Evolutionary conservation across 805 yeast species (phyloP), one percentile per base, ranked within the genome.

Genomic region (Ogataea methanolica): DNA sequence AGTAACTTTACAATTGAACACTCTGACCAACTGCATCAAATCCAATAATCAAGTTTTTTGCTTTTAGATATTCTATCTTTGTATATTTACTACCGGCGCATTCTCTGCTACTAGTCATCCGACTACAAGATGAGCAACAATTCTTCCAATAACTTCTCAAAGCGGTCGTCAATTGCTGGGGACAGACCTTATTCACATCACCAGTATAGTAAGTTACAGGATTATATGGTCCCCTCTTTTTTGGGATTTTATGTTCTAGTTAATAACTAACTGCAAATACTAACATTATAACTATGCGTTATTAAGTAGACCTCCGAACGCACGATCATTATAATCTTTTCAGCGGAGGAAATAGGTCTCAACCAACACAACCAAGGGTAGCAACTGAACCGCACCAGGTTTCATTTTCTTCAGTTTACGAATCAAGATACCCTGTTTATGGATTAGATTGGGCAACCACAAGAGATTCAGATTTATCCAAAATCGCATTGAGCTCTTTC

Each of bases 401-500:
- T 19, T 35, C 55, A 33, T 36, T 35, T 68, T 35, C 68, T 66
- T 78, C 80, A 1, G 67, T 67, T 48, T 78, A 69, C 51, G 79
- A 75, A 45, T 62, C 78, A 0, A 68, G 72, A 43, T 74, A 72
- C 65, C 83, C 83, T 1, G 59, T 81, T 12, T 78, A 70, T 49
- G 70, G 74, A 6, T 63, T 73, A 33, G 84, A 78, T 51, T 81
- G 87, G 87, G 56, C 77, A 5, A 51, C 53, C 22, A 53, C 68
- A n/a, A 23, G 39, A 1, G 53, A 52, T 17, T 61, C 69, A 3
- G 71, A 70, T 2, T 49, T 59, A 11, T 82, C 81, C 8, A 68
- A 74, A 41, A 65, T 87, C 7, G 94, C 88, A 0, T 61, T 85
- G n/a, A 75, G 83, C n/a, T 78, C 96, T 0, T 88, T 82, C 61